A percentile compares a stretch with the other conserved stretches of the same genome.
Conservation (phyloP, 805 yeast species). For the Maudiozyma pseudohumilis region DNA sequence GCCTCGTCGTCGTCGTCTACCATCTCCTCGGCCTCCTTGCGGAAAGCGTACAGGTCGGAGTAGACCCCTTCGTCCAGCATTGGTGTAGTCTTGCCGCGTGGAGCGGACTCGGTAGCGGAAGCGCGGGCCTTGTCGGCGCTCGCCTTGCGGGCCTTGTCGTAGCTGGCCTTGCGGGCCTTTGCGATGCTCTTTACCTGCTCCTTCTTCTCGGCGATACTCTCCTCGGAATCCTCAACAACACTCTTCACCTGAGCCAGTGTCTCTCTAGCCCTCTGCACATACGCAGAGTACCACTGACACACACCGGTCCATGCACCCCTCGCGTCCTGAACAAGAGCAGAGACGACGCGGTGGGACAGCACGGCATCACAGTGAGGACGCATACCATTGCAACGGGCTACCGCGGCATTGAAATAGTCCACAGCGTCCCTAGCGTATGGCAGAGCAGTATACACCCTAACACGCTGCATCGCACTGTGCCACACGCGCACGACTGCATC, state of each 20-base stretch:
- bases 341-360: conserved; percentile 1
- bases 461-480: not conserved
- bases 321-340: too few relatives aligned
- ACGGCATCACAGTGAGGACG: conserved; percentile 3
- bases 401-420: not conserved
- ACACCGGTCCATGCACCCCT: not conserved
- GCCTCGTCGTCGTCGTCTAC: conserved; percentile 1
- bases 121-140: not conserved
- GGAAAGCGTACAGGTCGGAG: not conserved
- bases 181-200: not conserved
- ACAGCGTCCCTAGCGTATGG: conserved; percentile 7
- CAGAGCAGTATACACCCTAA: conserved; percentile 8
- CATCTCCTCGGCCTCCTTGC: conserved; percentile 1
- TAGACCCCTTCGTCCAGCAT: not conserved
- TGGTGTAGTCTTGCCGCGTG: conserved; percentile 1
- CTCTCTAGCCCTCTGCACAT: not conserved
- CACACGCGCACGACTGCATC: not conserved
- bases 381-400: not conserved
- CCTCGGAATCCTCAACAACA: not conserved
- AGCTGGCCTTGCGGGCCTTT: not conserved
- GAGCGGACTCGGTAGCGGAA: not conserved
- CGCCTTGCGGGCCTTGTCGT: not conserved
- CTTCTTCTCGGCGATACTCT: not conserved
- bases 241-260: not conserved
- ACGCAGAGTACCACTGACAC: not conserved